Evolutionary conservation across 306 rosid species (phyloP).

Genomic region (Ochetophila trinervis): DNA sequence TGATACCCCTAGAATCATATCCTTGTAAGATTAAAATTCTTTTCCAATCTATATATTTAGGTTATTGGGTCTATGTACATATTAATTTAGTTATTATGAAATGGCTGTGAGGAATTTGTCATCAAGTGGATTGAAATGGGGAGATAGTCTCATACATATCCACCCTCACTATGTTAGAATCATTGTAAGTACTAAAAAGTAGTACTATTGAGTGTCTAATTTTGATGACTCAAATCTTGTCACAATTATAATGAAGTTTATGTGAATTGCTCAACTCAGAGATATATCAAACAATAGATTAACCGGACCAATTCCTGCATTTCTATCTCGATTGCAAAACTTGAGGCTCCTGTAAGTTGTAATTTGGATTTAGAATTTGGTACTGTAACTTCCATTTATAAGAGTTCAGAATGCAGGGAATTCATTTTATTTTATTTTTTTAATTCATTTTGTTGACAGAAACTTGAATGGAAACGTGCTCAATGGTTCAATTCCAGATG

Average conservation of each 20-base stretch:
- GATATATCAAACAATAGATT: slow-evolving; percentile 49
- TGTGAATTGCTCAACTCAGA: slow-evolving; percentile 12
- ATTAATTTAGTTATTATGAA: background rate
- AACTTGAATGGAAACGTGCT: slow-evolving; percentile 41
- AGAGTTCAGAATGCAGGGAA: background rate
- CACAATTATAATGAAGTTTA: background rate
- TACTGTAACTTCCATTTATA: background rate
- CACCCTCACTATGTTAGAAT: slow-evolving; percentile 31
- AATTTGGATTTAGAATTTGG: background rate
- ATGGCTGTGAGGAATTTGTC: slow-evolving; percentile 40
- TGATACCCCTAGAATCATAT: slow-evolving; percentile 18
- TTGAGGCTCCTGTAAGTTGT: slow-evolving; percentile 37
- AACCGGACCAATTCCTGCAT: slow-evolving; percentile 36
- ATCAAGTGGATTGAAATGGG: slow-evolving; percentile 49
- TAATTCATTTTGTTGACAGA: slow-evolving; percentile 10
- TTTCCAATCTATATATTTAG: background rate
- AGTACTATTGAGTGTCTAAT: background rate
- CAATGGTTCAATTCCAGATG: slow-evolving; percentile 36
- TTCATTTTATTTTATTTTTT: background rate
- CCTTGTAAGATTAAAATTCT: slow-evolving; percentile 36
- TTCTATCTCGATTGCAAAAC: slow-evolving; percentile 20
- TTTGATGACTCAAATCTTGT: too few relatives aligned
- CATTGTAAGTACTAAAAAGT: slow-evolving; percentile 39
- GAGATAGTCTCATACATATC: slow-evolving; percentile 33
- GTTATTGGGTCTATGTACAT: background rate